Percentiles rank a stretch among this genome's conserved stretches.
Evolutionary conservation across 2,329 filamentous ascomycete species (phyloP).

Genomic region (Aspergillus caelatus): DNA sequence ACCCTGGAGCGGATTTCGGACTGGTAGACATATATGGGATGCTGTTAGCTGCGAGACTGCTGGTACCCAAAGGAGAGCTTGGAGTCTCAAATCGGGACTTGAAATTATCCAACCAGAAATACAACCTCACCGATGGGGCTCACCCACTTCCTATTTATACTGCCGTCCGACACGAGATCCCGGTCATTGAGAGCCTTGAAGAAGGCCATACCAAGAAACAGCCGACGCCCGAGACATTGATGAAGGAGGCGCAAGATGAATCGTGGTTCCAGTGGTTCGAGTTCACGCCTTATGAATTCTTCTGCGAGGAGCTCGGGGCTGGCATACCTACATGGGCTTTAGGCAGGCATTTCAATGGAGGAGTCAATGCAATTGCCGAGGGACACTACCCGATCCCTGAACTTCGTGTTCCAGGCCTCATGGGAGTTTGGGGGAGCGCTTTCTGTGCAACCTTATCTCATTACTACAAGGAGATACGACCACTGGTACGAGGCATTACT

Average conservation of each 20-base stretch:
- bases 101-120: conserved; percentile 85
- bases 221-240: conserved; percentile 38
- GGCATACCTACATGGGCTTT: conserved; percentile 95
- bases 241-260: conserved; percentile 59
- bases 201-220: conserved; percentile 31
- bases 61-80: conserved; percentile 84
- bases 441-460: conserved; percentile 95
- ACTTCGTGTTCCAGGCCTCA: conserved; percentile 75
- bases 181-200: conserved; percentile 54
- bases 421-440: conserved; percentile 95
- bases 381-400: conserved; percentile 77
- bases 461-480: conserved; percentile 93
- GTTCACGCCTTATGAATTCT: conserved; percentile 91
- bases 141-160: conserved; percentile 94
- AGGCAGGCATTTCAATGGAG: conserved; percentile 77
- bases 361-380: conserved; percentile 65
- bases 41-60: conserved; percentile 76
- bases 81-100: conserved; percentile 76
- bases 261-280: conserved; percentile 99
- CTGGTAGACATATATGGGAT: conserved; percentile 93
- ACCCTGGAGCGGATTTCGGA: conserved; percentile 78
- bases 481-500: conserved; percentile 72
- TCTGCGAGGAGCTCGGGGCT: conserved; percentile 86
- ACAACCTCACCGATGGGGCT: conserved; percentile 74
- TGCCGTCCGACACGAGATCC: conserved; percentile 93